These are phyloP conservation scores for Fusarium sororula DNA, from an alignment of 2,329 filamentous ascomycete species.

Conservation along the genomic window DNA sequence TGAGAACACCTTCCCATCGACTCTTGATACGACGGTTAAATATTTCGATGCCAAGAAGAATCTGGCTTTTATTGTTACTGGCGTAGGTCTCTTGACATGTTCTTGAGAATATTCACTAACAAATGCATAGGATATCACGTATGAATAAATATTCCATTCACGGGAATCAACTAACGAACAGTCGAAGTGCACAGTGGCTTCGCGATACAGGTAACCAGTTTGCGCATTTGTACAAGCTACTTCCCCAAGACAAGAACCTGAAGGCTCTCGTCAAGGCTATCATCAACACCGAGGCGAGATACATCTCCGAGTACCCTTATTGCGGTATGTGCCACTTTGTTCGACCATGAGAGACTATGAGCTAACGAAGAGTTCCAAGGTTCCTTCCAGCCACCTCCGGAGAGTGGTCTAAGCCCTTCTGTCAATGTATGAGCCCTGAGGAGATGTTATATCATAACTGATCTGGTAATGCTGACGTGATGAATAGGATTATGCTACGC, in stretches of 20 bases:
- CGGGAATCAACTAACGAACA: neutral
- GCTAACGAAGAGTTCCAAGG: neutral
- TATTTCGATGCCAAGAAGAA: slow-evolving; percentile 13
- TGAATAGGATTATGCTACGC: slow-evolving; percentile 3
- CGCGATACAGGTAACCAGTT: slow-evolving; percentile 22
- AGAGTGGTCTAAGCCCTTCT: slow-evolving; percentile 13
- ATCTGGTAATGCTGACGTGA: neutral
- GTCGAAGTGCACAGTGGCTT: slow-evolving; percentile 4
- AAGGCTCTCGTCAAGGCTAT: slow-evolving; percentile 15
- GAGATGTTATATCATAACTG: neutral
- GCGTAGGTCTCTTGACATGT: neutral
- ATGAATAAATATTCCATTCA: neutral
- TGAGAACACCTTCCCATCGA: slow-evolving; percentile 20
- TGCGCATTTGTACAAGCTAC: slow-evolving; percentile 16
- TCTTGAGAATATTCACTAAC: neutral
- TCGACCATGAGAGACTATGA: fast-evolving
- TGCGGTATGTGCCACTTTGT: neutral
- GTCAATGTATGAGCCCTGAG: neutral
- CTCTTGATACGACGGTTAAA: slow-evolving; percentile 17
- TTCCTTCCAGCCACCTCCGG: slow-evolving; percentile 12
- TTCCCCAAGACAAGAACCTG: slow-evolving; percentile 8
- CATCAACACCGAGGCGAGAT: slow-evolving; percentile 22
- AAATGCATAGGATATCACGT: neutral
- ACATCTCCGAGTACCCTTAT: slow-evolving; percentile 16
- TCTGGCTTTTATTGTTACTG: slow-evolving; percentile 15